phyloP scores from a whole-genome alignment of 768 basidiomycete species.

The Boletus patriciae region DNA sequence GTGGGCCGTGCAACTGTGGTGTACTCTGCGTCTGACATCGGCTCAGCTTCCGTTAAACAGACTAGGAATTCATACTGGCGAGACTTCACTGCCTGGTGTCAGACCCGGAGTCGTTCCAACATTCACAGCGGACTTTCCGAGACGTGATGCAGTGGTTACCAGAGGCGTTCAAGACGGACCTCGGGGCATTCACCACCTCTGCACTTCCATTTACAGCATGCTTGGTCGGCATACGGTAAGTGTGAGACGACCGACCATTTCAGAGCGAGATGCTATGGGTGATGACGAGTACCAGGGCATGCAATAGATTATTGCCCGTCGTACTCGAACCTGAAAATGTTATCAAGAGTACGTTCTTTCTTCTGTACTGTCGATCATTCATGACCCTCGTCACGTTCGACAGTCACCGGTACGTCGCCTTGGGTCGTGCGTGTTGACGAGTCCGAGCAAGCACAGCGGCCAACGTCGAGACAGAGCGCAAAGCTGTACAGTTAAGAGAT shows the following conservation, averaged over 20 bases:
- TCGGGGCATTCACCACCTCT: neutral
- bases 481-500: conserved; percentile 81
- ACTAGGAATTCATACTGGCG: conserved; percentile 6
- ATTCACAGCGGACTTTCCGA: conserved; percentile 56
- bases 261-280: conserved; percentile 90
- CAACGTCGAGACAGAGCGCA: conserved; percentile 91
- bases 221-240: conserved; percentile 82
- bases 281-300: conserved; percentile 93
- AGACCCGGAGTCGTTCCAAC: conserved; percentile 15
- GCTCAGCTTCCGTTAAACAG: conserved; percentile 19
- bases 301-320: conserved; percentile 65
- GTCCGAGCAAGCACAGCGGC: conserved; percentile 80
- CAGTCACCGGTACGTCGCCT: conserved; percentile 75
- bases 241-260: conserved; percentile 21
- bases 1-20: neutral
- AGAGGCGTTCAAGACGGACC: conserved; percentile 59
- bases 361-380: neutral
- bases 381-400: neutral
- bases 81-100: conserved; percentile 19
- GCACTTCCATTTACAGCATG: conserved; percentile 53
- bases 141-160: conserved; percentile 72
- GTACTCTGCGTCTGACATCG: neutral
- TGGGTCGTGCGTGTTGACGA: conserved; percentile 83
- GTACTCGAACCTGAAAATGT: conserved; percentile 76
- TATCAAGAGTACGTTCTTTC: conserved; percentile 60